Base-by-base conservation (phyloP, 164 flowering plant genomes). In the Warburgia ugandensis region DNA sequence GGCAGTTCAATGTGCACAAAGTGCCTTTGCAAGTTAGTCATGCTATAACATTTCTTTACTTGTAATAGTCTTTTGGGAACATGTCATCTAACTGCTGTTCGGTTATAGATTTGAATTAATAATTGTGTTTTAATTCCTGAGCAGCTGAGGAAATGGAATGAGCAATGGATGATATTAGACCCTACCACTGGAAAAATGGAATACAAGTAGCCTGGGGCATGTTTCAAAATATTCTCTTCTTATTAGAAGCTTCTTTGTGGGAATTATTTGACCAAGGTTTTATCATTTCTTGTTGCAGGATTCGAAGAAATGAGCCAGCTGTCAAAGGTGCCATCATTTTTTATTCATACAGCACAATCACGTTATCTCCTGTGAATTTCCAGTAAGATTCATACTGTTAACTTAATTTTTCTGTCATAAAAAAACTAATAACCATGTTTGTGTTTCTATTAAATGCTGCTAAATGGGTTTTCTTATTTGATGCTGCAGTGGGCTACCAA, bases 141-240 rank as follows among this genome's bases (percentile, higher is more conserved):
- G 32, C 69, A 94, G 99, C 63, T 94, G 63, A 75, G 89, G 63
- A 89, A 94, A 72, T 94, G 99, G 97, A 94, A 94, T 12, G 97
- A 94, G 63, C 73, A 97, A 27, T 94, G 99, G 99, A 71, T 88
- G 70, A 83, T 85, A 54, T 72, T 94, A 36, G 99, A 94, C 60
- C 97, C 99, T 21, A 88, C 92, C 20, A 86, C 99, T 10, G 97
- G 97, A 38, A 86, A 77, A 74, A 86, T 94, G 95, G 99, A 94
- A 71, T 94, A 94, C 84, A 94, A 89, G 99, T 94, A 76, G 50
- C 76, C 45, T 29, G 6, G 16, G 14, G 9, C 23, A 20, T 12
- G 22, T 0, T 17, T 12, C 2, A 3, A 26, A 5, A 9, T 8
- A 8, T 14, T 27, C 28, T 16, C 41, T 37, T 20, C 9, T 1